phyloP scores from a whole-genome alignment of 2,329 filamentous ascomycete species.

The Ascochyta viciae-villosae region DNA sequence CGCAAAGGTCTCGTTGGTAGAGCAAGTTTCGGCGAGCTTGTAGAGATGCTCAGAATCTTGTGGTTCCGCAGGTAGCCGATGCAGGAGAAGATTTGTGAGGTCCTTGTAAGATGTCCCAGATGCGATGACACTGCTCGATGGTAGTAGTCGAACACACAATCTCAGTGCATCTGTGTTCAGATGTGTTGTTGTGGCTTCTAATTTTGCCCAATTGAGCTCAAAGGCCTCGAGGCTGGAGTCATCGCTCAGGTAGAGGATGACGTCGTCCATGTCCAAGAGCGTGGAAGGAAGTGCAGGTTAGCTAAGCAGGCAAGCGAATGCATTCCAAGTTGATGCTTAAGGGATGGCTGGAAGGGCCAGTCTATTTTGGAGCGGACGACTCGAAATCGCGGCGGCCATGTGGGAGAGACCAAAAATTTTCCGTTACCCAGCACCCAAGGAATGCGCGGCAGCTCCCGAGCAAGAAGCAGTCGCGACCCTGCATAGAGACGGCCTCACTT shows the following conservation, averaged over 20 bases:
- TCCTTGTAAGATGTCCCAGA: constrained; percentile 8
- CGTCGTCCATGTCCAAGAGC: constrained; percentile 19
- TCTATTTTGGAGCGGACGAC: constrained; percentile 12
- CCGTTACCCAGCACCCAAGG: constrained; percentile 20
- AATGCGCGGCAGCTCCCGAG: constrained; percentile 25
- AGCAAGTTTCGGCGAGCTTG: constrained; percentile 33
- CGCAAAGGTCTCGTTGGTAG: constrained; percentile 26
- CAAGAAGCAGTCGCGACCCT: constrained; percentile 5
- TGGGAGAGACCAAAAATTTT: constrained; percentile 8
- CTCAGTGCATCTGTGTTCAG: constrained; percentile 28
- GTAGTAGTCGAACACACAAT: constrained; percentile 12
- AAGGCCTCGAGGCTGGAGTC: constrained; percentile 29
- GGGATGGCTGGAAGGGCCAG: constrained; percentile 4
- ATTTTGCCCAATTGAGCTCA: constrained; percentile 29
- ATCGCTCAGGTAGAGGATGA: constrained; percentile 34
- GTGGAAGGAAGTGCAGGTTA: neutral
- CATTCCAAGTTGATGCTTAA: constrained; percentile 13
- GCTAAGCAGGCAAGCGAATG: constrained; percentile 6
- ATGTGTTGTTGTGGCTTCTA: constrained; percentile 19
- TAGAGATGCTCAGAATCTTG: constrained; percentile 30
- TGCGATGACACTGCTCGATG: neutral
- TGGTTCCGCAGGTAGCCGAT: constrained; percentile 22
- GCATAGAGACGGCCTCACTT: neutral
- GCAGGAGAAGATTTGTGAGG: constrained; percentile 27
- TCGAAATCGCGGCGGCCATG: constrained; percentile 1